Evolutionary conservation across 352 stramenopile species (phyloP).

Genomic region (Achlya hypogyna): DNA sequence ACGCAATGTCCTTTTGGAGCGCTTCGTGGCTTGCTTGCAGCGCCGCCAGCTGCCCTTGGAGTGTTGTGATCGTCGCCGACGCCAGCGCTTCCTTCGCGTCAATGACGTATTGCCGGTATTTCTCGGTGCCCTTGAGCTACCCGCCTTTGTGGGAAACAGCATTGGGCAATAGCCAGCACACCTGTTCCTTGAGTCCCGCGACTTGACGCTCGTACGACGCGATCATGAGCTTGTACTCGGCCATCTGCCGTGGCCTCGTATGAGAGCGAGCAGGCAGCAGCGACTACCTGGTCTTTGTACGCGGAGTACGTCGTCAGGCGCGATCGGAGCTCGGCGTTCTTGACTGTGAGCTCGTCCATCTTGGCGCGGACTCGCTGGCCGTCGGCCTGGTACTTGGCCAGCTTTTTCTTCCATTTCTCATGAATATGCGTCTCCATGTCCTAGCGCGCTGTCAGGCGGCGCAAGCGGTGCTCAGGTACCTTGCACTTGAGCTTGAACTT

Average conservation of each 20-base stretch:
- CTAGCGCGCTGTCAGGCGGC: constrained; percentile 12
- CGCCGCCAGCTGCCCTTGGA: constrained; percentile 26
- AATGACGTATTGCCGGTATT: constrained; percentile 2
- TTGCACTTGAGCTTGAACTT: constrained; percentile 50
- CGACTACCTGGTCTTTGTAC: constrained; percentile 62
- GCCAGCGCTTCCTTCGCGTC: background rate
- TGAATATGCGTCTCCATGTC: constrained; percentile 56
- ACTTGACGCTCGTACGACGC: constrained; percentile 1
- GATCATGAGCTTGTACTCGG: background rate
- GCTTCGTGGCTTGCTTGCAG: constrained; percentile 29
- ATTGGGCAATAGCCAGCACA: background rate
- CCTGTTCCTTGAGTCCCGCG: background rate
- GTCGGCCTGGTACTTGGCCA: constrained; percentile 57
- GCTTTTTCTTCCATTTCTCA: constrained; percentile 69
- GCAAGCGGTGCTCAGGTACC: constrained; percentile 22
- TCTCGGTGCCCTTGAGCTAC: background rate
- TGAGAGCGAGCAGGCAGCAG: background rate
- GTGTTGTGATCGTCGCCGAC: background rate
- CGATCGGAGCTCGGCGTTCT: constrained; percentile 65
- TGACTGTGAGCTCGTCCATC: constrained; percentile 64
- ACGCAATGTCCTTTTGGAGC: constrained; percentile 33
- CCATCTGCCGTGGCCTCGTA: background rate
- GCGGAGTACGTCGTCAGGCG: constrained; percentile 48
- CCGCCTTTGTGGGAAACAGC: background rate
- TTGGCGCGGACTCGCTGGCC: constrained; percentile 55